Percentiles rank a stretch among this genome's conserved stretches.
Evolutionary conservation across 2,329 filamentous ascomycete species (phyloP).

Genomic region (Monosporascus sp.): DNA sequence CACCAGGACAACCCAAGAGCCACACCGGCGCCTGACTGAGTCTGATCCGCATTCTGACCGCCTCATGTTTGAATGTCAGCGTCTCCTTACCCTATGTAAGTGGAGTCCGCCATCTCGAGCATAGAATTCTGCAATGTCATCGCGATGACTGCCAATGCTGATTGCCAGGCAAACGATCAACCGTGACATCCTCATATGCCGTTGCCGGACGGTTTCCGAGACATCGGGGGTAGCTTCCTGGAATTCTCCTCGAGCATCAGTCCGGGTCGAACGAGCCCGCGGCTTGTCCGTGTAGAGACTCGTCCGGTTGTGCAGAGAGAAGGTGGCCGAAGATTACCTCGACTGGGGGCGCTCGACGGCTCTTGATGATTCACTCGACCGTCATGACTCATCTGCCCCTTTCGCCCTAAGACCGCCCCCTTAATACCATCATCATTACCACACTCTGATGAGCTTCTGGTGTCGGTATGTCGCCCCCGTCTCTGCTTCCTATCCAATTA

Average conservation of each 20-base stretch:
- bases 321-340: conserved; percentile 41
- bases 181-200: conserved; percentile 48
- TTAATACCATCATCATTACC: too few relatives aligned
- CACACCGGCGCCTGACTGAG: conserved; percentile 23
- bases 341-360: not conserved
- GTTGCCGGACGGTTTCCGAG: conserved; percentile 49
- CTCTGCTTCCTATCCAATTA: too few relatives aligned
- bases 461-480: too few relatives aligned
- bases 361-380: not conserved
- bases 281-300: conserved; percentile 50
- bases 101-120: conserved; percentile 55
- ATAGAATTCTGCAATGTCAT: conserved; percentile 68
- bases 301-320: conserved; percentile 47
- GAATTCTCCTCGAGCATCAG: conserved; percentile 54
- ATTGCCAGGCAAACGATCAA: conserved; percentile 49
- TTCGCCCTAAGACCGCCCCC: too few relatives aligned
- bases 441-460: too few relatives aligned
- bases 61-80: conserved; percentile 58
- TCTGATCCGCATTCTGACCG: conserved; percentile 55
- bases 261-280: conserved; percentile 54
- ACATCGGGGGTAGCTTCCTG: conserved; percentile 30
- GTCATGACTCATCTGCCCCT: too few relatives aligned
- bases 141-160: conserved; percentile 40
- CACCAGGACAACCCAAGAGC: conserved; percentile 36
- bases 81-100: conserved; percentile 51